Base-by-base conservation (phyloP, 352 stramenopile species). In the Globisporangium iwayamae region DNA sequence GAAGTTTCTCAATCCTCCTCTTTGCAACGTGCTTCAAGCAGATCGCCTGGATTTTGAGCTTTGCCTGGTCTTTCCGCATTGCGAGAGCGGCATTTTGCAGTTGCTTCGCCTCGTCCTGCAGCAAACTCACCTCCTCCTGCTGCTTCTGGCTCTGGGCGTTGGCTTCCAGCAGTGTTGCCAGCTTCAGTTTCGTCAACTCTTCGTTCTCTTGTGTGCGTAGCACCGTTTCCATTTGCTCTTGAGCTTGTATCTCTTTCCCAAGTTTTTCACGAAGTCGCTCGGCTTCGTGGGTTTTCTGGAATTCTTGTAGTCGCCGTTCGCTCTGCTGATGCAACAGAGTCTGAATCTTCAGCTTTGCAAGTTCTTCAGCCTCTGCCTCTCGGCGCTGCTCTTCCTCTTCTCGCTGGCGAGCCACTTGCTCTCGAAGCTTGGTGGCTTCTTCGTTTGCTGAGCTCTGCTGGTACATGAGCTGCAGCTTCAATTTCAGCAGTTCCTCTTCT, bases 131-230 rank as follows among this genome's bases (percentile, higher is more conserved):
- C 43, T 79, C 67, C 14, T 78, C 62, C 3, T 86, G 76, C 51
- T 75, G 59, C 4, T 80, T 60, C 55, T 81, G 60, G 18, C 71
- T 79, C 4, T 56, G 56, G 4, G 60, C 69, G 39, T 65, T 74
- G 3, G 55, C 76, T 34, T 76, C 65, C 2, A 90, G 58, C 20
- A 91, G 60, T 16, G 79, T 62, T 1, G 73, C 73, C 46, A 91
- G 70, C 53, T 90, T 89, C 8, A 85, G 22, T 9, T 63, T 68
- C 6, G 78, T 71, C 32, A 94, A 64, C 43, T 81, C 73, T 45
- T 92, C 83, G 54, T 87, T 81, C 60, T 92, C 81, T 32, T 85
- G 76, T 20, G 79, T 77, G 8, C 71, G 78, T 46, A 85, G 71
- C 8, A 76, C 59, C 9, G 71, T 61, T 55, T 92, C 81, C 46